A percentile compares a stretch with the other conserved stretches of the same genome.
These are phyloP conservation scores for Nepenthes alata DNA, from an alignment of 179 eudicot species.

Conservation along the genomic window DNA sequence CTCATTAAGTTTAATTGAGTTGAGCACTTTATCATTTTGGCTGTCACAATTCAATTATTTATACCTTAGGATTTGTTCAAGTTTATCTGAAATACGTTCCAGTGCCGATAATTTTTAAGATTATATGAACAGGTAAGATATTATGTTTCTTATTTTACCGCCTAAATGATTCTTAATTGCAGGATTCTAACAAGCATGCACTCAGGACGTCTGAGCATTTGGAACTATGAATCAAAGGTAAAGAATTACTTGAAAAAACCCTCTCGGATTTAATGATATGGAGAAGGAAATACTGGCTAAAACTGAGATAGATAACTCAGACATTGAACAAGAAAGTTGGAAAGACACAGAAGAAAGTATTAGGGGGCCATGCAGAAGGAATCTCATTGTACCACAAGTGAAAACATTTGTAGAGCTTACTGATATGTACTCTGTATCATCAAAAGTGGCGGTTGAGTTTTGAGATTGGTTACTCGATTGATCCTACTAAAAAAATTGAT, in stretches of 20 bases:
- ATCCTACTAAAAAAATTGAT: no score
- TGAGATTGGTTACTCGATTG: no score
- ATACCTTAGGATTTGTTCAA: no score
- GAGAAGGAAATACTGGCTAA: not conserved
- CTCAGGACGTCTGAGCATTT: slow-evolving; percentile 33
- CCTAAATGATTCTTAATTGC: slow-evolving; percentile 1
- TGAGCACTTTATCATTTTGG: not conserved
- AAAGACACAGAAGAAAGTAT: no score
- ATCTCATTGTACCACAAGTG: no score
- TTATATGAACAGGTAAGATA: not conserved
- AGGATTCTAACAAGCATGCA: slow-evolving; percentile 37
- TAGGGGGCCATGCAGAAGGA: no score
- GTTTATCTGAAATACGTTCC: no score
- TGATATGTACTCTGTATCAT: no score
- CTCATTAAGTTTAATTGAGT: no score
- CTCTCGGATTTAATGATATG: not conserved
- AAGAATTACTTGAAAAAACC: not conserved
- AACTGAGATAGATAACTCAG: not conserved
- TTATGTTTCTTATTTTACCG: not conserved
- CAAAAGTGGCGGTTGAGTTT: no score
- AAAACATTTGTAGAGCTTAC: no score
- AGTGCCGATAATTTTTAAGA: not conserved
- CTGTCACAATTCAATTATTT: not conserved
- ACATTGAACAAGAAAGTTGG: no score
- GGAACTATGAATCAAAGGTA: slow-evolving; percentile 42